phyloP scores from a whole-genome alignment of 1,284 basidiomycete species.

The Thelephora terrestris region DNA sequence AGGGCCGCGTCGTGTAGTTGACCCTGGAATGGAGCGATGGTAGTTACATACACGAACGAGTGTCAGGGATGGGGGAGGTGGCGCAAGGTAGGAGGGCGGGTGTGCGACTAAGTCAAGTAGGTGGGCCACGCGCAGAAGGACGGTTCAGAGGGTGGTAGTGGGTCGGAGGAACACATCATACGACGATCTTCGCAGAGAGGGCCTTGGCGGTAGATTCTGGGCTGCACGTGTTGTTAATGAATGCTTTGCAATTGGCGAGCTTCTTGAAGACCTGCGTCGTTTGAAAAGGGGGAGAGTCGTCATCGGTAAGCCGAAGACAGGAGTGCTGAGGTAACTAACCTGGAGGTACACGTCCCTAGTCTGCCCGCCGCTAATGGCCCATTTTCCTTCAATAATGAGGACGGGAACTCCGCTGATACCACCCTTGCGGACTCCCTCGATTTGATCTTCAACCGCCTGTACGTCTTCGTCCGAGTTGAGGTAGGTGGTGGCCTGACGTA shows the following conservation, averaged over 20 bases:
- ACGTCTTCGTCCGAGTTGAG: slow-evolving; percentile 57
- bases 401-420: slow-evolving; percentile 77
- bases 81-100: no score
- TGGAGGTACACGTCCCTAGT: slow-evolving; percentile 61
- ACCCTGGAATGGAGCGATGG: no score
- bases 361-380: slow-evolving; percentile 71
- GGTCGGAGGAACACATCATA: no score
- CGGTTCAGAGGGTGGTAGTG: no score
- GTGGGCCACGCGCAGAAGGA: no score
- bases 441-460: slow-evolving; percentile 59
- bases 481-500: slow-evolving; percentile 36
- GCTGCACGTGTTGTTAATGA: no score
- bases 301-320: background rate
- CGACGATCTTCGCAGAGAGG: no score
- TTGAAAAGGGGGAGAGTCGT: background rate
- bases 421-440: slow-evolving; percentile 52
- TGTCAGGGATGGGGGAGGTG: no score
- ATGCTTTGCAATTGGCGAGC: slow-evolving; percentile 16
- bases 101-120: no score
- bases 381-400: slow-evolving; percentile 69
- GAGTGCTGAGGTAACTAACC: slow-evolving; percentile 29
- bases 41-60: no score
- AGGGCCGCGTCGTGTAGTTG: no score
- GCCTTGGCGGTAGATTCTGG: no score
- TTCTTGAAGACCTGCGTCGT: slow-evolving; percentile 24